Percentiles rank a stretch among this genome's conserved stretches.
These are phyloP conservation scores for Blastocystis sp. DNA, from an alignment of 352 stramenopile species.

Conservation along the genomic window DNA sequence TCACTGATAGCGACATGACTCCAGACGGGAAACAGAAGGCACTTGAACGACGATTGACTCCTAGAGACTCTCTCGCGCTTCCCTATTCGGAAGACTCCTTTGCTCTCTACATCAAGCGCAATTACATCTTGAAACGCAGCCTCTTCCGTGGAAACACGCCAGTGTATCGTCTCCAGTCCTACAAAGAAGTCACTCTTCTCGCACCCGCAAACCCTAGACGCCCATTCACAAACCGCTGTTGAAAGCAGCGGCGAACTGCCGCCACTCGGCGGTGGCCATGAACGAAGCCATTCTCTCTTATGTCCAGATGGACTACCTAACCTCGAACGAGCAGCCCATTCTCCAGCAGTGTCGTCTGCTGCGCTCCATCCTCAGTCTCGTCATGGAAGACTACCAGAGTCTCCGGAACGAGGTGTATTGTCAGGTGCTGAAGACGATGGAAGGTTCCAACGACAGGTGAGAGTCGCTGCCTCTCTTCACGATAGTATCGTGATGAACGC, in stretches of 20 bases:
- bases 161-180: not conserved
- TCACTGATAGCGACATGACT: not conserved
- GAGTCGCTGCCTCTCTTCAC: not conserved
- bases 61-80: not conserved
- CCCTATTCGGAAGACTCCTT: not conserved
- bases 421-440: constrained; percentile 36
- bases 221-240: constrained; percentile 16
- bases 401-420: constrained; percentile 46
- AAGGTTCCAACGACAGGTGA: not conserved
- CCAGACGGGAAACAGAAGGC: not conserved
- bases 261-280: not conserved
- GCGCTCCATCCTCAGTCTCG: not conserved
- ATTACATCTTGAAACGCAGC: constrained; percentile 27
- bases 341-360: not conserved
- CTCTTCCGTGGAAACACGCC: not conserved
- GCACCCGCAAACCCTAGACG: not conserved
- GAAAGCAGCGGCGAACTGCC: not conserved
- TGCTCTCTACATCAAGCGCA: not conserved
- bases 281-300: constrained; percentile 4
- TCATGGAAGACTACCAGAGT: constrained; percentile 33
- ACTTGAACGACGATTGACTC: not conserved
- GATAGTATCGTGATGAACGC: not conserved
- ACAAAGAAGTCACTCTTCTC: not conserved
- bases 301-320: not conserved
- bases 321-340: not conserved